Percentiles rank a stretch among this genome's conserved stretches.
phyloP scores from a whole-genome alignment of 2,329 filamentous ascomycete genomes.

The Stachybotrys chlorohalonatus region DNA sequence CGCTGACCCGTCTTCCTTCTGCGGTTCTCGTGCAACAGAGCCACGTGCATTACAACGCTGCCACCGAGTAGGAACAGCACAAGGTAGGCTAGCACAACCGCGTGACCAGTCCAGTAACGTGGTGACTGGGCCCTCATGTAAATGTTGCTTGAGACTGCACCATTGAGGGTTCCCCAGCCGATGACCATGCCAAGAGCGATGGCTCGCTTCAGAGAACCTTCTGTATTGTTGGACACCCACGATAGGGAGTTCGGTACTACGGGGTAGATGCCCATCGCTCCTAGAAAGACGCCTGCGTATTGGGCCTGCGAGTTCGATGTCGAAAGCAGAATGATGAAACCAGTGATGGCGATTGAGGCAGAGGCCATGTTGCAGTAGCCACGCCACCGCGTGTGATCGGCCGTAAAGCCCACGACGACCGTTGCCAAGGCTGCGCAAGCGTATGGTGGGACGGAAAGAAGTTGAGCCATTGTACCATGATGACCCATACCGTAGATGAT shows the following conservation, averaged over 20 bases:
- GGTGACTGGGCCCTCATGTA: constrained; percentile 32
- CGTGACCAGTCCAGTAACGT: constrained; percentile 42
- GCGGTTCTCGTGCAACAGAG: constrained; percentile 50
- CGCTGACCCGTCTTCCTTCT: constrained; percentile 39
- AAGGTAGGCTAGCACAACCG: constrained; percentile 55
- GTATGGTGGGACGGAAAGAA: constrained; percentile 51
- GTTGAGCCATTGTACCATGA: constrained; percentile 34
- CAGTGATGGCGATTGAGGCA: constrained; percentile 51
- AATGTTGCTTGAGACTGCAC: constrained; percentile 55
- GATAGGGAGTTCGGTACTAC: constrained; percentile 62
- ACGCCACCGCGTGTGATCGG: constrained; percentile 54
- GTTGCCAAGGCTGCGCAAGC: constrained; percentile 55
- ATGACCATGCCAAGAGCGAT: constrained; percentile 67
- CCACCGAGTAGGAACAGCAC: constrained; percentile 54
- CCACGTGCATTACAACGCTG: constrained; percentile 48
- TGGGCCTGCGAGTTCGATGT: constrained; percentile 43
- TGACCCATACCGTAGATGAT: constrained; percentile 35
- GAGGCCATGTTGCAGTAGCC: constrained; percentile 58
- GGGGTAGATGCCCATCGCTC: constrained; percentile 55
- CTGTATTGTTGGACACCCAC: constrained; percentile 63
- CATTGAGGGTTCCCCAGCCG: constrained; percentile 69
- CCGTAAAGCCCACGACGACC: constrained; percentile 52
- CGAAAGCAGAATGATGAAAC: constrained; percentile 58
- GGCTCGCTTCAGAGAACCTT: constrained; percentile 53
- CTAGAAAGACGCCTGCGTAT: constrained; percentile 62